A percentile compares a stretch with the other conserved stretches of the same genome.
These are phyloP conservation scores for Fragosphaeria purpurea DNA, from an alignment of 2,329 filamentous ascomycete genomes.

Conservation along the genomic window DNA sequence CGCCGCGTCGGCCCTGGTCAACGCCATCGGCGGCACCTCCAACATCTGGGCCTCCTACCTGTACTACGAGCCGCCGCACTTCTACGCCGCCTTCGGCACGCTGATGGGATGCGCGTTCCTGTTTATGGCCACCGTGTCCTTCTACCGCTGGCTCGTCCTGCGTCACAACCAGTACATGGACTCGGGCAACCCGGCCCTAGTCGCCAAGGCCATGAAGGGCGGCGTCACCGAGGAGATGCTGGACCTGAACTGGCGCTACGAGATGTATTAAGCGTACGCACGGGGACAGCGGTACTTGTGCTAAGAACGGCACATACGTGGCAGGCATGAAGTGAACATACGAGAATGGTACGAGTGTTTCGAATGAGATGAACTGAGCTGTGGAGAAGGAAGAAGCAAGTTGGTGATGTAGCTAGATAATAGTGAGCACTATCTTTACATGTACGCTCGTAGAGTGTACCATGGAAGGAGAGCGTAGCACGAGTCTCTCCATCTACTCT, in stretches of 20 bases:
- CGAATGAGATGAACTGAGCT: too few relatives aligned
- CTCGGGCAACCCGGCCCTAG: slow-evolving; percentile 12
- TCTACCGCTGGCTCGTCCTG: slow-evolving; percentile 14
- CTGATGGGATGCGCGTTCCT: slow-evolving; percentile 14
- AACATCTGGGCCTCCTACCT: slow-evolving; percentile 27
- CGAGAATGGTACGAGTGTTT: too few relatives aligned
- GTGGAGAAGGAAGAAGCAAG: too few relatives aligned
- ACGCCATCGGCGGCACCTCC: slow-evolving; percentile 24
- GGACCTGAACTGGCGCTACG: slow-evolving; percentile 18
- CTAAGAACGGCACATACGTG: too few relatives aligned
- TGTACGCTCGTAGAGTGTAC: too few relatives aligned
- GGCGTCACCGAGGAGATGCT: slow-evolving; percentile 18
- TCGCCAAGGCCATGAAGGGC: slow-evolving; percentile 15
- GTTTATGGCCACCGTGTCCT: slow-evolving; percentile 15
- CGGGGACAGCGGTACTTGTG: too few relatives aligned
- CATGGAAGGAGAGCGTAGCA: too few relatives aligned
- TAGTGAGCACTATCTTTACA: too few relatives aligned
- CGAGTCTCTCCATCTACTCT: too few relatives aligned
- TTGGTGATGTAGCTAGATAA: too few relatives aligned
- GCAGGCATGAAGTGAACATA: too few relatives aligned
- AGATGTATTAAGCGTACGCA: slow-evolving; percentile 11
- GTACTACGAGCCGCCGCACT: slow-evolving; percentile 18
- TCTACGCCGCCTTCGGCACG: slow-evolving; percentile 15
- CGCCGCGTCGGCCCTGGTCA: slow-evolving; percentile 30
- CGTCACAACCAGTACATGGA: slow-evolving; percentile 14